phyloP scores from a whole-genome alignment of 2,329 filamentous ascomycete genomes.

The Dactylellina cionopaga region DNA sequence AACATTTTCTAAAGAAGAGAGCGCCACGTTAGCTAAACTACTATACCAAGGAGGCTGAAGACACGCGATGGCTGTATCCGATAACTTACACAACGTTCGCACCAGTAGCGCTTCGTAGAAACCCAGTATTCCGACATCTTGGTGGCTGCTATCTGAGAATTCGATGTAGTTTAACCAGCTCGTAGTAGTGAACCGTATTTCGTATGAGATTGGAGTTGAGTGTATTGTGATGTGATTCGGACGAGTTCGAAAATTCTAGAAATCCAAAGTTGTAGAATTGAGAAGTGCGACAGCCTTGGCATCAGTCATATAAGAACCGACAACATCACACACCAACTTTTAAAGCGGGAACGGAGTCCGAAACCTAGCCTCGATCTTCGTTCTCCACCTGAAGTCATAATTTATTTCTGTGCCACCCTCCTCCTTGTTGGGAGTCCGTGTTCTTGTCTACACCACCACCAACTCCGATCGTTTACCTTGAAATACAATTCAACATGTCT shows the following conservation, averaged over 20 bases:
- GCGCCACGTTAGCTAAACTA: slow-evolving; percentile 10
- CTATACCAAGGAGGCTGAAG: not conserved
- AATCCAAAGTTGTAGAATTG: not conserved
- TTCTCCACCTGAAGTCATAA: not conserved
- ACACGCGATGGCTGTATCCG: not conserved
- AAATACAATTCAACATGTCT: slow-evolving; percentile 19
- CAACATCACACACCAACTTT: too few species aligned
- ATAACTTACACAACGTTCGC: slow-evolving; percentile 79
- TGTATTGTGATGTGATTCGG: slow-evolving; percentile 8
- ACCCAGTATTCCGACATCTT: slow-evolving; percentile 98
- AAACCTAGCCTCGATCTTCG: not conserved
- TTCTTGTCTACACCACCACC: too few species aligned
- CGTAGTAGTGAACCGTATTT: not conserved
- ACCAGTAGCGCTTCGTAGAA: slow-evolving; percentile 96
- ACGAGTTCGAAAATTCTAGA: slow-evolving; percentile 42
- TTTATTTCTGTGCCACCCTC: too few species aligned
- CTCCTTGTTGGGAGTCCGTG: too few species aligned
- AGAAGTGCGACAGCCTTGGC: slow-evolving; percentile 28
- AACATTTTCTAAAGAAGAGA: slow-evolving; percentile 67
- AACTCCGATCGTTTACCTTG: not conserved
- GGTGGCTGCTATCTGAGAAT: not conserved
- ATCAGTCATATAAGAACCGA: not conserved
- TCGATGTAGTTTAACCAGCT: not conserved
- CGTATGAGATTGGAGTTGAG: not conserved
- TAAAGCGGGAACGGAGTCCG: not conserved